Evolutionary conservation across 1,139 yeast species (phyloP), one percentile per base, ranked within the genome.

Genomic region (Scheffersomyces illinoinensis): DNA sequence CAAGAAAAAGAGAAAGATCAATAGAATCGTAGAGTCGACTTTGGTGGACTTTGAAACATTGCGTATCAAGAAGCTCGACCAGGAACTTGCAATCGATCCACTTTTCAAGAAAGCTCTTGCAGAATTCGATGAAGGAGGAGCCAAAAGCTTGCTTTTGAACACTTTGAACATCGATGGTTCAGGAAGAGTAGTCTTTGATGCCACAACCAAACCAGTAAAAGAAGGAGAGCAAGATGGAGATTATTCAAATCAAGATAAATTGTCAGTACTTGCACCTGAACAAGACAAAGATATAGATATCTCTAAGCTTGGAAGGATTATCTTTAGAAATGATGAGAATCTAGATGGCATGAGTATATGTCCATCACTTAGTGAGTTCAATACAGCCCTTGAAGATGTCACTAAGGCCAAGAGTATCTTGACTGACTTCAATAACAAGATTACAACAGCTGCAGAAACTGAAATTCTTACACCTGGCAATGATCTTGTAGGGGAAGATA

Each of bases 121-220:
- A 0, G 97, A 93, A 61, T 93, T 93, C 68, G 98, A 93, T 71
- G 97, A 93, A 75, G 97, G 98, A 48, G 98, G 98, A 5, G 93
- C 98, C 10, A 91, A 89, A 67, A 90, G 97, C 57, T 76, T 93
- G 58, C 76, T 93, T 55, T 75, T 92, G 66, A 93, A 92, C 65
- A 86, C 93, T 0, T 79, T 93, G 58, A 78, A 77, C 57, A 81
- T 88, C 20, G 90, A 88, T 64, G 62, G 73, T 4, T 70, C 78
- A 0, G 91, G 93, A 0, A 71, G 90, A 57, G 85, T 89, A n/a
- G 83, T 87, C 1, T 87, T 88, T 66, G 92, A 87, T 66, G 84
- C 85, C 8, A 78, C 85, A 0, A 72, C 83, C 2, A 73, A 68
- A 24, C 70, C 71, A 5, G 60, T 59, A 12, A 63, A 65, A 53